These are phyloP conservation scores for Solanum appendiculatum DNA, from an alignment of 257 asterid genomes.

Conservation along the genomic window DNA sequence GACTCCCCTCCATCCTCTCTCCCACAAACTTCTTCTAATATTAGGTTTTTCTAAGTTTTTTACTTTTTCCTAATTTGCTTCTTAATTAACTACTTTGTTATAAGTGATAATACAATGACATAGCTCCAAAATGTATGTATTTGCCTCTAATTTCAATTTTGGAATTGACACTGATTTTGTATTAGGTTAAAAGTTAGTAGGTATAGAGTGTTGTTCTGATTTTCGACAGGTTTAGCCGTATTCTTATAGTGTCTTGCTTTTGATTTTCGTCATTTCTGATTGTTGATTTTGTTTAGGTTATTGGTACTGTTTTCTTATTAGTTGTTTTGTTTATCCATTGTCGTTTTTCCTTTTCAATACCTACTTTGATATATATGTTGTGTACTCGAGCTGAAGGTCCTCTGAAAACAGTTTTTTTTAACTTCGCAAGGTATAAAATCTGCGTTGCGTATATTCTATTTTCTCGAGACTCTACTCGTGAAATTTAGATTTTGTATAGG, in stretches of 20 bases:
- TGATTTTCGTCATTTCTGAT: not conserved
- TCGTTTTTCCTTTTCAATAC: not conserved
- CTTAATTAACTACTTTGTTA: not conserved
- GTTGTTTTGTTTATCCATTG: not conserved
- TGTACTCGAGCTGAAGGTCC: not conserved
- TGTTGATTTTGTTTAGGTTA: not conserved
- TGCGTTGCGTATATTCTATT: not conserved
- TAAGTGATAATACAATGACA: not conserved
- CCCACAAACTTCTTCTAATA: not conserved
- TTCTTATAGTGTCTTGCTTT: not conserved
- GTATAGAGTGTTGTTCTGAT: not conserved
- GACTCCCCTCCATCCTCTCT: not conserved
- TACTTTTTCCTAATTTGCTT: not conserved
- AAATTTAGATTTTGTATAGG: not conserved
- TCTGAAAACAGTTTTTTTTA: too few relatives aligned
- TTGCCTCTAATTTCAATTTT: not conserved
- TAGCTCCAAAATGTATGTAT: not conserved
- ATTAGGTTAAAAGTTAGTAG: not conserved
- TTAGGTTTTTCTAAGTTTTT: not conserved
- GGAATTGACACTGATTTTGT: not conserved
- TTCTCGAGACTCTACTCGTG: not conserved
- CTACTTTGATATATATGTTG: not conserved
- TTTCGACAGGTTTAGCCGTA: not conserved
- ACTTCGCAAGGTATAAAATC: not conserved
- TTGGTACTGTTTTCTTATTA: not conserved